Evolutionary conservation across 1,284 basidiomycete species (phyloP).

Genomic region (Ustilago cynodontis): DNA sequence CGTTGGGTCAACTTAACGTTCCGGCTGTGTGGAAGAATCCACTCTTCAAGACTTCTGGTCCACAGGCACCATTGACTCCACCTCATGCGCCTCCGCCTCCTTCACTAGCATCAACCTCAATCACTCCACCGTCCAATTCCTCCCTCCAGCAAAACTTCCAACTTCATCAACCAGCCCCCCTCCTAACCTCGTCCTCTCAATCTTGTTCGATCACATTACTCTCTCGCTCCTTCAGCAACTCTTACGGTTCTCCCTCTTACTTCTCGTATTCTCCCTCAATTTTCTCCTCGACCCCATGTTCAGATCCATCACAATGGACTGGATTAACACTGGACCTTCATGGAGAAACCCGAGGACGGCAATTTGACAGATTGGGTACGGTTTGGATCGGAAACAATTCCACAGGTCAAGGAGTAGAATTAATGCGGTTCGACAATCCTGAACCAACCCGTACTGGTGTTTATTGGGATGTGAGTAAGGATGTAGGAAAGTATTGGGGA

Average conservation of each 20-base stretch:
- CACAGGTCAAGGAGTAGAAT: constrained; percentile 50
- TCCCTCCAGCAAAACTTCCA: constrained; percentile 25
- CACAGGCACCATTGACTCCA: neutral
- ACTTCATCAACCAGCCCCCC: constrained; percentile 28
- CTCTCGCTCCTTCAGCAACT: constrained; percentile 46
- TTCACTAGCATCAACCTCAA: no score
- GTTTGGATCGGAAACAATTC: constrained; percentile 38
- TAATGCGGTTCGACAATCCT: constrained; percentile 57
- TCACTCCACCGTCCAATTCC: neutral
- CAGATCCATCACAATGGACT: constrained; percentile 43
- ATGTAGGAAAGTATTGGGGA: constrained; percentile 49
- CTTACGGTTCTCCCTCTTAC: constrained; percentile 45
- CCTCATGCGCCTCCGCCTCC: constrained; percentile 1
- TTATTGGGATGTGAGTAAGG: constrained; percentile 49
- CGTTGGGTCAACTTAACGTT: constrained; percentile 4
- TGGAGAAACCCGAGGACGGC: constrained; percentile 42
- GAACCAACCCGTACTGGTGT: constrained; percentile 53
- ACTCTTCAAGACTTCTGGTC: constrained; percentile 25
- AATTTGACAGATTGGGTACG: constrained; percentile 57
- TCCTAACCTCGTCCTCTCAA: constrained; percentile 9
- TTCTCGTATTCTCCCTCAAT: constrained; percentile 27
- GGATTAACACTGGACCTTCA: constrained; percentile 39
- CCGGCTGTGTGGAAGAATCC: constrained; percentile 27
- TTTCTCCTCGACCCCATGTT: constrained; percentile 19
- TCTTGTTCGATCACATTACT: constrained; percentile 40